Percentiles rank a stretch among this genome's conserved stretches.
Evolutionary conservation across 108 stramenopile species (phyloP).

Genomic region (Fragilariopsis cylindrus): DNA sequence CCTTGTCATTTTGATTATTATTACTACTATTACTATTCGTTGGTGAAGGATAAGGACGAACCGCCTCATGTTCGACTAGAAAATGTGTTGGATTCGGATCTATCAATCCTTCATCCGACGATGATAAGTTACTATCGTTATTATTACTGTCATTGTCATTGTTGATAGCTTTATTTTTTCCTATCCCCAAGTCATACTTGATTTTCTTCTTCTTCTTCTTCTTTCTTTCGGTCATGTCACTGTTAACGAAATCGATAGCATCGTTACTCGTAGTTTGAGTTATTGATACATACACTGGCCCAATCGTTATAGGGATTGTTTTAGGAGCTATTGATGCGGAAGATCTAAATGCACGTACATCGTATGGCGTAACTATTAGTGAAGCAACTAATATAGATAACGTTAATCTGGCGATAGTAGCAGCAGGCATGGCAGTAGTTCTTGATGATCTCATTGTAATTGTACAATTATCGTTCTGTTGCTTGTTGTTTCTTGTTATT

Average conservation of each 20-base stretch:
- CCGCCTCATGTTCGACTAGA: slow-evolving; percentile 10
- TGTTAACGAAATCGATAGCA: neutral
- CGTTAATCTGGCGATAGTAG: no score
- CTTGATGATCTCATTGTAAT: no score
- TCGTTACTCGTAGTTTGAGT: neutral
- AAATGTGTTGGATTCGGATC: slow-evolving; percentile 10
- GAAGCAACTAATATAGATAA: no score
- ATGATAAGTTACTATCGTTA: neutral
- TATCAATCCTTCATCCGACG: neutral
- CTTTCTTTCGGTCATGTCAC: neutral
- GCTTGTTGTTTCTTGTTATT: no score
- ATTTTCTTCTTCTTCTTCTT: neutral
- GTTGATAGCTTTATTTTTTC: slow-evolving; percentile 14
- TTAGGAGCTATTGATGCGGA: neutral
- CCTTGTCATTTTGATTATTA: neutral
- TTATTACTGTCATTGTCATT: neutral
- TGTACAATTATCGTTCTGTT: no score
- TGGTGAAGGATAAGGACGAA: slow-evolving; percentile 16
- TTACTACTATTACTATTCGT: neutral
- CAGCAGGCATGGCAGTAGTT: no score
- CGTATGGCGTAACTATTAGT: no score
- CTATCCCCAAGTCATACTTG: slow-evolving; percentile 20
- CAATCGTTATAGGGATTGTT: no score
- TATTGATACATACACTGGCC: neutral
- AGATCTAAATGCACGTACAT: neutral